These are phyloP conservation scores for Allomyces arbusculus DNA, from an alignment of 192 early-diverging fungal species.

Conservation along the genomic window DNA sequence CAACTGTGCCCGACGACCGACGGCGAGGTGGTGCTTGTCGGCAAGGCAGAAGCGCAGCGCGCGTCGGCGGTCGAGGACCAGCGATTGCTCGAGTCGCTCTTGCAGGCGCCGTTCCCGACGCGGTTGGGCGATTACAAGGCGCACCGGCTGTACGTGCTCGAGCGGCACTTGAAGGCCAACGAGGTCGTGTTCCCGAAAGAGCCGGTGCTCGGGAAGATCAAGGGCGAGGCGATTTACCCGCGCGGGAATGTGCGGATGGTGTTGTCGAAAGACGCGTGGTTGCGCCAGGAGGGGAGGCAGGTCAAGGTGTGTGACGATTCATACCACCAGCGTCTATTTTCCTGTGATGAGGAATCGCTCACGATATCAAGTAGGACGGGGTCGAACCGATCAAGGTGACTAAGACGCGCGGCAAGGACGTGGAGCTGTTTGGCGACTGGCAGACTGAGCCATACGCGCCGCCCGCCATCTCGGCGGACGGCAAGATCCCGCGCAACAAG, in stretches of 20 bases:
- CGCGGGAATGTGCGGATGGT: neutral
- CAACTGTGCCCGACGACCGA: neutral
- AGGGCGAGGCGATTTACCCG: conserved; percentile 1
- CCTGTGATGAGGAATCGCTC: neutral
- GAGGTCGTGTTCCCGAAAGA: neutral
- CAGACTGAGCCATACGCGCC: neutral
- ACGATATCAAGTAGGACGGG: neutral
- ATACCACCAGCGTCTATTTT: neutral
- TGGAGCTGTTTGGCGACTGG: neutral
- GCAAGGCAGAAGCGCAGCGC: neutral
- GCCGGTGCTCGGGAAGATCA: conserved; percentile 1
- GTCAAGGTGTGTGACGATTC: neutral
- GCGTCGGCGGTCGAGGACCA: neutral
- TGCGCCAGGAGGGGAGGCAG: neutral
- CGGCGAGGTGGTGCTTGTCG: neutral
- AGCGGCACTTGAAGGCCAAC: conserved; percentile 1
- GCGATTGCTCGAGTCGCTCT: neutral
- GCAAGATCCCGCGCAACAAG: neutral
- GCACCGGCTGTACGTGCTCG: conserved; percentile 1
- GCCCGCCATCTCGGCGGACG: neutral
- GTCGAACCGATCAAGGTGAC: neutral
- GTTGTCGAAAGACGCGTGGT: neutral
- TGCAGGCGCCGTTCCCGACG: neutral
- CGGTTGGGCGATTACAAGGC: neutral
- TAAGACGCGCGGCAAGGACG: neutral